Evolutionary conservation across 306 rosid genomes (phyloP).

Genomic region (Vigna hirtella): DNA sequence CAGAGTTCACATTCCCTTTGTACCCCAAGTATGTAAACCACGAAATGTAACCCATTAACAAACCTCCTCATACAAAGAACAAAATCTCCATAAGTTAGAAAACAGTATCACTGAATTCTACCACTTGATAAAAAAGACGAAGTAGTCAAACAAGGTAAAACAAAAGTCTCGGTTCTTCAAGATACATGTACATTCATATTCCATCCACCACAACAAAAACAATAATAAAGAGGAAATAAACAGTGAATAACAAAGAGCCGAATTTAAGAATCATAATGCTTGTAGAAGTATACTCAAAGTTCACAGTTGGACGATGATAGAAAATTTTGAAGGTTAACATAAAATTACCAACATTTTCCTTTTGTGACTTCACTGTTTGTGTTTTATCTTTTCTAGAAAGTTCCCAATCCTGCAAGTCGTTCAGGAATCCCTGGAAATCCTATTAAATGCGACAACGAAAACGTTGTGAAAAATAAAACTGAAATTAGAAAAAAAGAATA

Average conservation of each 20-base stretch:
- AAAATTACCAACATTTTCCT: slow-evolving; percentile 65
- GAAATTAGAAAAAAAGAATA: not conserved
- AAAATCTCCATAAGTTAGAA: slow-evolving; percentile 16
- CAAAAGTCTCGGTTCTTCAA: not conserved
- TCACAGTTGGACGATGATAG: slow-evolving; percentile 6
- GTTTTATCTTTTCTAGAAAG: slow-evolving; percentile 71
- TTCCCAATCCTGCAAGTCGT: slow-evolving; percentile 98
- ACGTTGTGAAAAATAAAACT: not conserved
- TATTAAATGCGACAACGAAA: slow-evolving; percentile 31
- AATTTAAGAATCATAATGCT: not conserved
- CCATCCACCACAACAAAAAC: not conserved
- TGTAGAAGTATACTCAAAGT: not conserved
- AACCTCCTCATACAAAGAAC: not conserved
- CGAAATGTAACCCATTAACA: not conserved
- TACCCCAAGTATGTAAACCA: not conserved
- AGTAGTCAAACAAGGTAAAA: not conserved
- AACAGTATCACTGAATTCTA: slow-evolving; percentile 1
- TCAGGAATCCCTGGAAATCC: slow-evolving; percentile 96
- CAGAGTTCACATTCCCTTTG: slow-evolving; percentile 3
- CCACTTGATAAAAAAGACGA: slow-evolving; percentile 1
- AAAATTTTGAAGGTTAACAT: slow-evolving; percentile 14
- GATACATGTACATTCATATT: slow-evolving; percentile 7
- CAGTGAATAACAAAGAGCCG: not conserved
- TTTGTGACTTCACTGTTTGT: slow-evolving; percentile 51
- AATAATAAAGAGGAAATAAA: not conserved